Percentiles rank a stretch among this genome's conserved stretches.
These are phyloP conservation scores for Pulveroboletus sp. DNA, from an alignment of 768 basidiomycete species.

Conservation along the genomic window DNA sequence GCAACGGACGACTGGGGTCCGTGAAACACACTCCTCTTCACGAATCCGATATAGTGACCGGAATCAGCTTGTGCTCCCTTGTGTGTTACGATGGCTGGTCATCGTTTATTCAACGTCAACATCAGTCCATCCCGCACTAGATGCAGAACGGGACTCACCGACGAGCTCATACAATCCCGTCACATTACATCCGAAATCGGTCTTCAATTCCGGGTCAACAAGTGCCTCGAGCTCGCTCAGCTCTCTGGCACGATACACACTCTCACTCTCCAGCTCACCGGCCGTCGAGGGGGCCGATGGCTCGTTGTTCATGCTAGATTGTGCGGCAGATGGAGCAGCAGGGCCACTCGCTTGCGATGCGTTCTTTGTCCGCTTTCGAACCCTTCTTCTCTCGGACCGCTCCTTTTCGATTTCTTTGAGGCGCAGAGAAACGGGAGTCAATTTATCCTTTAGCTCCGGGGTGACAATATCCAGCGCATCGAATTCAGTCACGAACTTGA, in stretches of 20 bases:
- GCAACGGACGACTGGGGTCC: slow-evolving; percentile 15
- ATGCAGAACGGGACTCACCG: slow-evolving; percentile 46
- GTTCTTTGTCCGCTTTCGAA: slow-evolving; percentile 68
- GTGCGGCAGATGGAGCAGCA: slow-evolving; percentile 18
- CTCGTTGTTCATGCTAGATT: slow-evolving; percentile 44
- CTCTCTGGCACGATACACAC: slow-evolving; percentile 60
- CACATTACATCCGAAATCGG: slow-evolving; percentile 67
- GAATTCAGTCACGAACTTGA: slow-evolving; percentile 88
- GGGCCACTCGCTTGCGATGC: slow-evolving; percentile 9
- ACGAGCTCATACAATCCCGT: slow-evolving; percentile 89
- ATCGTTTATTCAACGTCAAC: background rate
- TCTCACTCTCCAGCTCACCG: slow-evolving; percentile 56
- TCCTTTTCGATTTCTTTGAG: slow-evolving; percentile 82
- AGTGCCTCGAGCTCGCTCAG: slow-evolving; percentile 57
- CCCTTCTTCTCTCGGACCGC: slow-evolving; percentile 74
- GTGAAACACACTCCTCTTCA: slow-evolving; percentile 71
- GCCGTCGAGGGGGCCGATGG: slow-evolving; percentile 19
- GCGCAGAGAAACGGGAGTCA: slow-evolving; percentile 65
- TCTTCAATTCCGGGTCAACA: slow-evolving; percentile 56
- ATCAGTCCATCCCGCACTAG: background rate
- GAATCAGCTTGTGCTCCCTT: slow-evolving; percentile 94
- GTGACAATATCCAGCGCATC: slow-evolving; percentile 81
- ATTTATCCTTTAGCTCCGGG: slow-evolving; percentile 67
- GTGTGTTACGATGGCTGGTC: slow-evolving; percentile 91
- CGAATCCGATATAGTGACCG: slow-evolving; percentile 94